Evolutionary conservation across 306 rosid genomes (phyloP).

Genomic region (Cucurbita moschata): DNA sequence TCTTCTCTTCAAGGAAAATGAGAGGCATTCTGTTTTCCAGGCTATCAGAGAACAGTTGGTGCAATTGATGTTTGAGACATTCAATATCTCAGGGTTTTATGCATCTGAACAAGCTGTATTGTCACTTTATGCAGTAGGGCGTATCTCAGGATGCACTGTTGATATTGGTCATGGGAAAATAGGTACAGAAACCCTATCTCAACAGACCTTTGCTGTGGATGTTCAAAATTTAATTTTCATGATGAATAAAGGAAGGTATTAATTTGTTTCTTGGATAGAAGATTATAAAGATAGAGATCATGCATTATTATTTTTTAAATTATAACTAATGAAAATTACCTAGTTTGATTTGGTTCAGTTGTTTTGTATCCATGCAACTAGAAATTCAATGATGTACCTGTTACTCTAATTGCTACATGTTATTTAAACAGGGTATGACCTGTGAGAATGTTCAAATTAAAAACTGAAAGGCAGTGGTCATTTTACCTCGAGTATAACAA

Average conservation of each 20-base stretch:
- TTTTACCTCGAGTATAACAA: too few species aligned
- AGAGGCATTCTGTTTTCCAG: slow-evolving; percentile 24
- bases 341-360: neutral
- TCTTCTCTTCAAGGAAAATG: slow-evolving; percentile 3
- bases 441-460: neutral
- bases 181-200: slow-evolving; percentile 29
- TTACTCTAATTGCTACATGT: neutral
- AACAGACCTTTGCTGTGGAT: neutral
- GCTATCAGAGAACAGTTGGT: slow-evolving; percentile 91
- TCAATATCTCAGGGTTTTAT: slow-evolving; percentile 96
- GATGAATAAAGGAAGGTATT: neutral
- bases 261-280: neutral
- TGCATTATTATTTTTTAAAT: neutral
- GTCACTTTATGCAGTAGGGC: slow-evolving; percentile 89
- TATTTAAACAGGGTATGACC: neutral
- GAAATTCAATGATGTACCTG: neutral
- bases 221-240: neutral
- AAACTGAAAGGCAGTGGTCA: neutral
- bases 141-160: slow-evolving; percentile 93
- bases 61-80: slow-evolving; percentile 96
- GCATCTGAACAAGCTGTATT: slow-evolving; percentile 96
- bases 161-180: slow-evolving; percentile 98
- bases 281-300: neutral
- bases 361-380: neutral
- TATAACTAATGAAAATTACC: neutral